Base-by-base conservation (phyloP, 345 rosid genomes). In the Conringia planisiliqua region DNA sequence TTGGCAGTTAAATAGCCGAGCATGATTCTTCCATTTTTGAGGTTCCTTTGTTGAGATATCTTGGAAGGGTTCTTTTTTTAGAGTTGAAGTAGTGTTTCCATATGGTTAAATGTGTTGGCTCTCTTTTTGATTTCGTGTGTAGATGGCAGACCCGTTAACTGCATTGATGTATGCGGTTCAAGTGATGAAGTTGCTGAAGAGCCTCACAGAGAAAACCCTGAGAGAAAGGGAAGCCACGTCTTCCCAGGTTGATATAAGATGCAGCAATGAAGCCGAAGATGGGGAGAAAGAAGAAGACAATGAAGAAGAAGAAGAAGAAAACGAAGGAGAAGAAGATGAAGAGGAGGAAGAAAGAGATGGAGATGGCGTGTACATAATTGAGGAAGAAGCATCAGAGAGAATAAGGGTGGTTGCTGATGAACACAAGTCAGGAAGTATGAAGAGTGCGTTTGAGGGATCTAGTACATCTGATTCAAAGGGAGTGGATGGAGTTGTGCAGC, bases 81-180 rank as follows among this genome's bases (percentile, higher is more conserved):
- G n/a, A 18, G 35, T 30, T 55, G 16, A 27, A 20, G 2, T 5
- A 17, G 11, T 22, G 16, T 75, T 35, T 33, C 1, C 22, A 3
- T 59, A 44, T 68, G 20, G 65, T 68, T 62, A 76, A 69, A 5
- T 55, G 30, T 63, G 40, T 70, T 70, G 76, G 29, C 38, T 46
- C 20, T 56, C 20, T 64, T 44, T 56, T 56, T 44, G 22, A 0
- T 27, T 39, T 33, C 35, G 10, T 66, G 60, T 74, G 83, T 90
- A 95, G 99, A 90, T 95, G 99, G 83, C 93, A 6, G 99, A 96
- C 70, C 99, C 98, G 24, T 83, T 96, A 66, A 96, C 96, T 3
- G 98, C 99, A 46, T 73, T 96, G 80, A 90, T 96, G 99, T 87
- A 96, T 73, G 99, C 96, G 2, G 99, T 96, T 38, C 97, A 90